phyloP scores from a whole-genome alignment of 75 land plant species.

The Larix kaempferi region DNA sequence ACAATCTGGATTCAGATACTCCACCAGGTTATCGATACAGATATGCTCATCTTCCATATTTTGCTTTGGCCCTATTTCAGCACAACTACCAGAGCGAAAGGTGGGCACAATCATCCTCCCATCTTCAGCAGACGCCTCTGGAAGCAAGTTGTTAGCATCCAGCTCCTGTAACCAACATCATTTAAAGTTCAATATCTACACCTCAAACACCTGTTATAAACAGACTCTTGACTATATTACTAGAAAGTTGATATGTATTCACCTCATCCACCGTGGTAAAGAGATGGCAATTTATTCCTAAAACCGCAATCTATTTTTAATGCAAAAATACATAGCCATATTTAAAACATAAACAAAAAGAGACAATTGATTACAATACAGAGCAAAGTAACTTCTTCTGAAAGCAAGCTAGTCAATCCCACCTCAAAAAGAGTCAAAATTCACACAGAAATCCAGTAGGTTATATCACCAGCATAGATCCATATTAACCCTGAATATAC shows the following conservation, averaged over 20 bases:
- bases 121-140: slow-evolving; percentile 13
- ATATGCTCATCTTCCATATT: slow-evolving; percentile 59
- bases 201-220: neutral
- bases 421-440: neutral
- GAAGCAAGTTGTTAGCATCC: slow-evolving; percentile 14
- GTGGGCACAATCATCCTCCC: slow-evolving; percentile 23
- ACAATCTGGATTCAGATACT: slow-evolving; percentile 28
- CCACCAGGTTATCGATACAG: slow-evolving; percentile 46
- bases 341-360: neutral
- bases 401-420: neutral
- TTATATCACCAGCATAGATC: no score
- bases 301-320: neutral
- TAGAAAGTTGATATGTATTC: no score
- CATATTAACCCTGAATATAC: no score
- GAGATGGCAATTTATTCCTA: no score
- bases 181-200: neutral
- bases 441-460: neutral
- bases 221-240: no score
- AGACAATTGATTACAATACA: neutral
- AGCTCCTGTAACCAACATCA: slow-evolving; percentile 21
- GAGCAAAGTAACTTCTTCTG: neutral
- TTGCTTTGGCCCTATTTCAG: slow-evolving; percentile 47
- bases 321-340: neutral
- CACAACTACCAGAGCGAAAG: slow-evolving; percentile 57
- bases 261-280: no score